Evolutionary conservation across 2,329 filamentous ascomycete species (phyloP).

Genomic region (Alternaria dauci): DNA sequence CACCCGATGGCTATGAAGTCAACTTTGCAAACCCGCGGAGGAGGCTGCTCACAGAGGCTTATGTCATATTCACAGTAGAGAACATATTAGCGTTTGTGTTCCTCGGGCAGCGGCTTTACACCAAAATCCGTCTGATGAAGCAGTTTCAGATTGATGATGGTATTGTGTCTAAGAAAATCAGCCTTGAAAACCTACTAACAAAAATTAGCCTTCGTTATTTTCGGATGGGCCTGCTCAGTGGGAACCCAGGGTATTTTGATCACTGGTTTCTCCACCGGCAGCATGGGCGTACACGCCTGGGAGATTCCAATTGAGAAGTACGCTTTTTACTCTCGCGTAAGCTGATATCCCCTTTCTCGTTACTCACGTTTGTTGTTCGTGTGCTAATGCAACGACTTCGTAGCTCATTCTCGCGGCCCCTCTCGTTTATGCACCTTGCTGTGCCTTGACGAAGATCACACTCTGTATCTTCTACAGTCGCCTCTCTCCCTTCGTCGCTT

Average conservation of each 20-base stretch:
- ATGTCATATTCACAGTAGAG: constrained; percentile 32
- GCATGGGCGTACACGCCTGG: constrained; percentile 33
- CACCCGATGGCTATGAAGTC: constrained; percentile 40
- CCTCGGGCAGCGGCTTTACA: constrained; percentile 39
- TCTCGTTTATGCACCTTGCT: constrained; percentile 23
- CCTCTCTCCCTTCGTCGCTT: constrained; percentile 17
- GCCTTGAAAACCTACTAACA: neutral
- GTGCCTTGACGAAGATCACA: constrained; percentile 26
- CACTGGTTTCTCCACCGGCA: constrained; percentile 14
- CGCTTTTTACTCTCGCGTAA: constrained; percentile 23
- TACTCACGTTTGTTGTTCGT: neutral
- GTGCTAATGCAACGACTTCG: constrained; percentile 3
- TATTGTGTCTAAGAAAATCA: constrained; percentile 7
- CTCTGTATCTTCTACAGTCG: constrained; percentile 32
- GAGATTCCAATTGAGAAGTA: constrained; percentile 29
- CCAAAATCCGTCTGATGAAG: constrained; percentile 31
- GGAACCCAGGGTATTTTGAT: constrained; percentile 19
- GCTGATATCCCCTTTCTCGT: neutral
- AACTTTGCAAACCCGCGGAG: constrained; percentile 39
- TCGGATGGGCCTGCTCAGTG: constrained; percentile 21
- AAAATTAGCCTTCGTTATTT: constrained; percentile 13
- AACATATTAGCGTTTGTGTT: constrained; percentile 31
- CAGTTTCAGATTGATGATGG: constrained; percentile 39
- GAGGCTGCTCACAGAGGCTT: constrained; percentile 25
- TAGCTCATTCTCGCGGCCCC: constrained; percentile 28